Evolutionary conservation across 495 filamentous ascomycete species (phyloP), one percentile per base, ranked within the genome.

Genomic region (Podospora anserina): DNA sequence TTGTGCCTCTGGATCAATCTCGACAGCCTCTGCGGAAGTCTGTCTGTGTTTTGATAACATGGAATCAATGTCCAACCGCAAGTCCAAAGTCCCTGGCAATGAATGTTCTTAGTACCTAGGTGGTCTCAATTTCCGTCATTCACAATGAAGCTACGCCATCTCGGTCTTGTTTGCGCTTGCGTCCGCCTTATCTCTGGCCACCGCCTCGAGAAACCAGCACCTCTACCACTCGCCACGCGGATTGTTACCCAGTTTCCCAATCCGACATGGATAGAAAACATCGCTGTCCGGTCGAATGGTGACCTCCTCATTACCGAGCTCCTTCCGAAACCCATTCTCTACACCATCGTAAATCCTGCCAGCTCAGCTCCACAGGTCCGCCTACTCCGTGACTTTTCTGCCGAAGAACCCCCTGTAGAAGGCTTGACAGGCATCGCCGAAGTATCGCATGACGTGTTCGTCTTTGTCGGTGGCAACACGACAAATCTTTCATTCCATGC

Each of bases 261-360:
- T 18, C 61, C 20, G 7, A 32, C 61, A 19, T 63, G 61, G 32
- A 28, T 63, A 19, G 61, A 63, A 49, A 63, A 44, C 32, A 63
- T 63, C 20, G 61, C 61, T 11, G 30, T 44, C 1, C 34, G 30
- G 5, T 32, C 61, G 2, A 63, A 63, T 18, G 61, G 61, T 1
- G 61, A 63, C 5, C 30, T 63, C 3, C 28, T 63, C 61, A 5
- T 63, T 18, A 63, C 61, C 4, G 30, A 44, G n/a, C 30, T 63
- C 18, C 32, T 18, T 13, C 61, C 61, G 6, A 28, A 49, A 19
- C 30, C 61, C 32, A 49, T 49, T 32, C 30, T 63, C 32, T 63
- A 44, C 61, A 49, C 28, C 13, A 23, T 63, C 18, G 18, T 3
- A 4, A 49, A 63, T 5, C 61, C 61, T 5, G 27, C 30, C 18